phyloP scores from a whole-genome alignment of 305 asterid species.

The Andrographis paniculata region DNA sequence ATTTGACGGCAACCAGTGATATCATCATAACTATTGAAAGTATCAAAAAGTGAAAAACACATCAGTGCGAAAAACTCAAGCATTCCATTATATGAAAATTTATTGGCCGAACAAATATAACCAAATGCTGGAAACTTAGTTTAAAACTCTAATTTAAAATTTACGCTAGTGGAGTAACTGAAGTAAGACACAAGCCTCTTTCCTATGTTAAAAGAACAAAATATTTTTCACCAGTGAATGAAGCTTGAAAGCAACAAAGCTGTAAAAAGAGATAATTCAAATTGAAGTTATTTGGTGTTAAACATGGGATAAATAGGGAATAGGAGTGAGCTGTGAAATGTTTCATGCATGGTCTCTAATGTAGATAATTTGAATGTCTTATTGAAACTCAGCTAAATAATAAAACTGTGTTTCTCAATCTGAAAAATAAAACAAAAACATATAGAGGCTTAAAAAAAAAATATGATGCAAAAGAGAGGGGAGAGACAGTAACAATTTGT shows the following conservation, averaged over 20 bases:
- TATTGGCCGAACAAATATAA: neutral
- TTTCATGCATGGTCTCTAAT: neutral
- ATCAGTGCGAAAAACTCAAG: no score
- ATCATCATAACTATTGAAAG: constrained; percentile 42
- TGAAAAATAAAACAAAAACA: no score
- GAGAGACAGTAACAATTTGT: no score
- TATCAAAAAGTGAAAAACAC: constrained; percentile 4
- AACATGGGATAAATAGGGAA: neutral
- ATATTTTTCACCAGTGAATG: neutral
- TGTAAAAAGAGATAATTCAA: neutral
- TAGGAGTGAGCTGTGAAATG: neutral
- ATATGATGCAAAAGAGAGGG: no score
- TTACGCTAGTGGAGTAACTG: neutral
- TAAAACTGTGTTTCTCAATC: no score
- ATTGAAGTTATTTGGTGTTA: neutral
- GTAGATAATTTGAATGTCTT: neutral
- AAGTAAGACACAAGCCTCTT: neutral
- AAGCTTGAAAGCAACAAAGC: neutral
- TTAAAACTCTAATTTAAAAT: neutral
- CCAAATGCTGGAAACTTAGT: neutral
- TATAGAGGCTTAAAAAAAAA: no score
- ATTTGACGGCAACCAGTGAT: constrained; percentile 47
- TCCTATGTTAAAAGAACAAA: neutral
- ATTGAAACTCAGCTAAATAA: no score
- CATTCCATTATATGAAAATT: constrained; percentile 7